These are phyloP conservation scores for Eutrema yunnanense DNA, from an alignment of 345 rosid genomes.

Conservation along the genomic window DNA sequence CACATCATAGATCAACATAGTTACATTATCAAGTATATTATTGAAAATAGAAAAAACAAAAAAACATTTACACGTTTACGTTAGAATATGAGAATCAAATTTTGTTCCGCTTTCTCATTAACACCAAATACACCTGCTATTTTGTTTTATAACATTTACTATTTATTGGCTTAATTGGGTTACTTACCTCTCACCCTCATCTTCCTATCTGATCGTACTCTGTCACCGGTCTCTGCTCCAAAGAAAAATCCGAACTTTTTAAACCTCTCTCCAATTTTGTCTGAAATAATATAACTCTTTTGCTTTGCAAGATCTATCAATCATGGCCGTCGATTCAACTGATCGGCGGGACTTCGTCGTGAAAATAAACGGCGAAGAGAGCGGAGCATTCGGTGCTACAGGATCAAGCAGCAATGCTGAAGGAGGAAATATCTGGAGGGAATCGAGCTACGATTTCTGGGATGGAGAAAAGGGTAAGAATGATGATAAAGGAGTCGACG, in stretches of 20 bases:
- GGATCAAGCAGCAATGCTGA: slow-evolving; percentile 45
- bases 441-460: slow-evolving; percentile 44
- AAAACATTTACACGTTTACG: not conserved
- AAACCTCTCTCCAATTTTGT: not conserved
- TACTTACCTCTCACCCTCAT: not conserved
- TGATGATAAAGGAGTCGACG: not conserved
- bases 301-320: not conserved
- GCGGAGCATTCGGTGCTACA: slow-evolving; percentile 18
- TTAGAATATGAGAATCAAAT: not conserved
- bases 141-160: not conserved
- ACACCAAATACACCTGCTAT: not conserved
- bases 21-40: not conserved
- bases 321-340: slow-evolving; percentile 41
- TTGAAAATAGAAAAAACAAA: not conserved
- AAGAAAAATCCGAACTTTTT: not conserved
- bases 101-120: not conserved
- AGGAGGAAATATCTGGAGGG: slow-evolving; percentile 10
- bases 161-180: slow-evolving; percentile 7
- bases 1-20: slow-evolving; percentile 7
- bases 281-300: not conserved
- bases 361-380: slow-evolving; percentile 30
- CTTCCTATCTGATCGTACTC: slow-evolving; percentile 5
- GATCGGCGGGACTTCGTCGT: slow-evolving; percentile 43
- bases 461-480: slow-evolving; percentile 30
- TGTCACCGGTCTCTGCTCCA: not conserved